A percentile compares a stretch with the other conserved stretches of the same genome.
These are phyloP conservation scores for Colletotrichum karsti DNA, from an alignment of 2,329 filamentous ascomycete species.

Conservation along the genomic window DNA sequence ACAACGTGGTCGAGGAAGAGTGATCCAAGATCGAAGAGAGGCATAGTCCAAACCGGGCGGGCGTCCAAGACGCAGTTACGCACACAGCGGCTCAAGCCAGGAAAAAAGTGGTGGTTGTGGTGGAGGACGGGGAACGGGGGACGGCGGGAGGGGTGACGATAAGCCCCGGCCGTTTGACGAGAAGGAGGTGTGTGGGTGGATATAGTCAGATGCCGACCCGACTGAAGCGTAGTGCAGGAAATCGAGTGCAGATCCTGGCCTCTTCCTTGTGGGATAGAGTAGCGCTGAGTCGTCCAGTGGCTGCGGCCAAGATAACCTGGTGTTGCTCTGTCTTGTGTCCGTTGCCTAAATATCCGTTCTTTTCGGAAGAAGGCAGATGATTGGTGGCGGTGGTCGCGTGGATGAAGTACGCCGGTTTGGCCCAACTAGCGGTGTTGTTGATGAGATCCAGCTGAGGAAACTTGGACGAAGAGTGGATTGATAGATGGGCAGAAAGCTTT, in stretches of 20 bases:
- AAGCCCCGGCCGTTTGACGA: constrained; percentile 8
- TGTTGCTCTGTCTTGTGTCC: constrained; percentile 2
- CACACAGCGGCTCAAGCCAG: background rate
- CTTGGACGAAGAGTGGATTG: background rate
- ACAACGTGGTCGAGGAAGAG: constrained; percentile 59
- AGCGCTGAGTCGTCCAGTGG: constrained; percentile 12
- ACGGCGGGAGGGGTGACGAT: constrained; percentile 1
- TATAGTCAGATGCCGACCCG: constrained; percentile 26
- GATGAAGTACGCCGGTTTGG: background rate
- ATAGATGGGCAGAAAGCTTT: background rate
- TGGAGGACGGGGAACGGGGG: background rate
- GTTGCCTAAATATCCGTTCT: background rate
- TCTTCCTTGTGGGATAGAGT: constrained; percentile 10
- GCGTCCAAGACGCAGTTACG: constrained; percentile 19
- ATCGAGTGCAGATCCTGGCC: constrained; percentile 19
- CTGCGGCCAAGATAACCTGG: constrained; percentile 6
- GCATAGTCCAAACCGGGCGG: constrained; percentile 46
- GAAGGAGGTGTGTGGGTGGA: constrained; percentile 10
- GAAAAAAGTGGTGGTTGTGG: background rate
- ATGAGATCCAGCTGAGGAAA: background rate
- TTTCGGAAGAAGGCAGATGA: background rate
- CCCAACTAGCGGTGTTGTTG: background rate
- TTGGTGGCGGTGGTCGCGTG: constrained; percentile 15
- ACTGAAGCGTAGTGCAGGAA: constrained; percentile 10
- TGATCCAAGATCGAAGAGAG: constrained; percentile 61